Percentiles rank a stretch among this genome's conserved stretches.
phyloP scores from a whole-genome alignment of 768 basidiomycete species.

The Tricholoma sp. region DNA sequence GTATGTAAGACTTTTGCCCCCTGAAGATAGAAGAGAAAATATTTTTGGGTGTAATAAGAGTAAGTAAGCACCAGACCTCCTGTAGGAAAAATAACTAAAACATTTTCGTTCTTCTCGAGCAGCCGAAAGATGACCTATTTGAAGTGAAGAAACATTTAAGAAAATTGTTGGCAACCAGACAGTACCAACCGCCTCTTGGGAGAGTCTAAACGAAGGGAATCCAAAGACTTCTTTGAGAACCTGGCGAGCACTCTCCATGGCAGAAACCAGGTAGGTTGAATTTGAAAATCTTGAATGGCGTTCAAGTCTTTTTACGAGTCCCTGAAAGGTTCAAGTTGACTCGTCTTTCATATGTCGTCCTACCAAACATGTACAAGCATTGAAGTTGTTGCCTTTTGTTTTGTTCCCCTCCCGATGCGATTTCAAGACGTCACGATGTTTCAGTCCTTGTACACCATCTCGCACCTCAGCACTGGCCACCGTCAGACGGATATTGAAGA shows the following conservation, averaged over 20 bases:
- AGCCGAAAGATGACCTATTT: constrained; percentile 9
- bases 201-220: constrained; percentile 6
- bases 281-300: too few relatives aligned
- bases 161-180: not conserved
- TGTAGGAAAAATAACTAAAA: constrained; percentile 13
- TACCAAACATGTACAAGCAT: too few relatives aligned
- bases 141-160: not conserved
- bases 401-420: too few relatives aligned
- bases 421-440: too few relatives aligned
- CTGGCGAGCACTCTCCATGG: constrained; percentile 9
- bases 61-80: constrained; percentile 6
- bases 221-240: constrained; percentile 10
- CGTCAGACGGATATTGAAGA: too few relatives aligned
- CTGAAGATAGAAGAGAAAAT: constrained; percentile 22
- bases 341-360: too few relatives aligned
- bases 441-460: too few relatives aligned
- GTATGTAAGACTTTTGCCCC: constrained; percentile 15
- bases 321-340: too few relatives aligned
- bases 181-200: constrained; percentile 5
- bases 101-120: constrained; percentile 9
- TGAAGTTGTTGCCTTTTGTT: too few relatives aligned
- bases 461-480: too few relatives aligned
- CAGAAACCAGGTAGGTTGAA: too few relatives aligned
- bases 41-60: not conserved
- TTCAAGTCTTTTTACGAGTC: too few relatives aligned